Percentiles rank a stretch among this genome's conserved stretches.
Evolutionary conservation across 805 yeast species (phyloP).

Genomic region (Maudiozyma serrabonitensis): DNA sequence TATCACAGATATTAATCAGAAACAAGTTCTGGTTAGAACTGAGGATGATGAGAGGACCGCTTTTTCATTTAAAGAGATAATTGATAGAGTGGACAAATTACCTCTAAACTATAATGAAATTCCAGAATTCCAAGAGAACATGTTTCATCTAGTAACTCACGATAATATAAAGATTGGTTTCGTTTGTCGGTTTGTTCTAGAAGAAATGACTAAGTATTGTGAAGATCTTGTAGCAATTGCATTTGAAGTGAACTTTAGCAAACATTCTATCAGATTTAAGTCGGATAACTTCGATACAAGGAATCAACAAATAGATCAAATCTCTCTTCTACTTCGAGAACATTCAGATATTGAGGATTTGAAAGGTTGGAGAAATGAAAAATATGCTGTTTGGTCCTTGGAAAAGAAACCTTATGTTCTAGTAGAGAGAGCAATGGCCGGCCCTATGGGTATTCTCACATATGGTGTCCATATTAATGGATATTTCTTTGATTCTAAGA

Average conservation of each 20-base stretch:
- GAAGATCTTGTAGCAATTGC: constrained; percentile 7
- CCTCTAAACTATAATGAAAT: constrained; percentile 16
- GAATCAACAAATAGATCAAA: constrained; percentile 32
- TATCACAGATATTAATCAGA: constrained; percentile 4
- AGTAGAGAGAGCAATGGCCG: constrained; percentile 75
- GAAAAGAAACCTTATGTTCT: constrained; percentile 46
- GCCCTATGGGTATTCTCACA: constrained; percentile 74
- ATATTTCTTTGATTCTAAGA: constrained; percentile 42
- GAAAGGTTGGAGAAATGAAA: constrained; percentile 80
- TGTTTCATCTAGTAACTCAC: constrained; percentile 32
- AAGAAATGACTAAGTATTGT: constrained; percentile 21
- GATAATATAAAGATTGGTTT: constrained; percentile 32
- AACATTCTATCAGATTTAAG: constrained; percentile 24
- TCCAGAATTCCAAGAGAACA: constrained; percentile 15
- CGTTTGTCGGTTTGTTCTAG: constrained; percentile 29
- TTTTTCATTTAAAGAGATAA: constrained; percentile 20
- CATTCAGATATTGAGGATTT: constrained; percentile 28
- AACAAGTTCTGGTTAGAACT: constrained; percentile 19
- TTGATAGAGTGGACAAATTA: constrained; percentile 23
- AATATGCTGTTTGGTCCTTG: constrained; percentile 56
- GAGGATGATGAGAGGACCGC: constrained; percentile 11
- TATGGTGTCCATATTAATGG: constrained; percentile 89
- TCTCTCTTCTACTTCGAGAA: constrained; percentile 37
- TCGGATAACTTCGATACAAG: constrained; percentile 26
- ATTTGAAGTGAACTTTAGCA: constrained; percentile 25